Evolutionary conservation across 768 basidiomycete species (phyloP).

Genomic region (Coprinopsis sp.): DNA sequence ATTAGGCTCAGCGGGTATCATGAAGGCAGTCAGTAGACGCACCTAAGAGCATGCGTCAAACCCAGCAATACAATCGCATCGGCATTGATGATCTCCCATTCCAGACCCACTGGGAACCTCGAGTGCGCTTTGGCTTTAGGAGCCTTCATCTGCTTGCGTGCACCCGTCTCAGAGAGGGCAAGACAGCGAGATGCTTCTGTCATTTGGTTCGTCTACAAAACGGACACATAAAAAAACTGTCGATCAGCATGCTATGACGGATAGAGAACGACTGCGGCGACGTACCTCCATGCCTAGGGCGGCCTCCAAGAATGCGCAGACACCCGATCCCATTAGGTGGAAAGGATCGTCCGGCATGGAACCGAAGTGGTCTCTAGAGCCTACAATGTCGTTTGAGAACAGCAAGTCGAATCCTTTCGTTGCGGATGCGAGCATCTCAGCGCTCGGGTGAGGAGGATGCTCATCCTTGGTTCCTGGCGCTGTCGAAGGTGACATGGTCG

Average conservation of each 20-base stretch:
- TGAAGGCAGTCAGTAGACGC: slow-evolving; percentile 15
- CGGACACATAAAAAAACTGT: too few relatives aligned
- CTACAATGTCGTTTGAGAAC: slow-evolving; percentile 61
- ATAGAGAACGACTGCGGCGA: too few relatives aligned
- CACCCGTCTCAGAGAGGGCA: slow-evolving; percentile 53
- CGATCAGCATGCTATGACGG: too few relatives aligned
- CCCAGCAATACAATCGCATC: slow-evolving; percentile 70
- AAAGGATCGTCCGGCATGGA: slow-evolving; percentile 56
- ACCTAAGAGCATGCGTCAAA: slow-evolving; percentile 68
- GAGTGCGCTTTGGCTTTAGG: slow-evolving; percentile 25
- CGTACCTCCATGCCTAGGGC: slow-evolving; percentile 77
- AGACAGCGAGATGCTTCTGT: slow-evolving; percentile 57
- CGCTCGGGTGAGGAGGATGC: slow-evolving; percentile 21
- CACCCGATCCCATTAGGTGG: slow-evolving; percentile 68
- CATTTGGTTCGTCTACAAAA: slow-evolving; percentile 53
- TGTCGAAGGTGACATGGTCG: too few relatives aligned
- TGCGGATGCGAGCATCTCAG: slow-evolving; percentile 31
- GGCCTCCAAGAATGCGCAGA: slow-evolving; percentile 71
- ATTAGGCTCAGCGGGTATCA: slow-evolving; percentile 1
- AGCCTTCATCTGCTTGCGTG: slow-evolving; percentile 44
- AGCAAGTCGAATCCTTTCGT: slow-evolving; percentile 59
- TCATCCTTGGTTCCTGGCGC: too few relatives aligned
- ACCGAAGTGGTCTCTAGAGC: slow-evolving; percentile 50
- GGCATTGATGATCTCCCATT: slow-evolving; percentile 74
- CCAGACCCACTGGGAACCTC: slow-evolving; percentile 56